Evolutionary conservation across 179 eudicot genomes (phyloP).

Genomic region (Silene noctiflora): DNA sequence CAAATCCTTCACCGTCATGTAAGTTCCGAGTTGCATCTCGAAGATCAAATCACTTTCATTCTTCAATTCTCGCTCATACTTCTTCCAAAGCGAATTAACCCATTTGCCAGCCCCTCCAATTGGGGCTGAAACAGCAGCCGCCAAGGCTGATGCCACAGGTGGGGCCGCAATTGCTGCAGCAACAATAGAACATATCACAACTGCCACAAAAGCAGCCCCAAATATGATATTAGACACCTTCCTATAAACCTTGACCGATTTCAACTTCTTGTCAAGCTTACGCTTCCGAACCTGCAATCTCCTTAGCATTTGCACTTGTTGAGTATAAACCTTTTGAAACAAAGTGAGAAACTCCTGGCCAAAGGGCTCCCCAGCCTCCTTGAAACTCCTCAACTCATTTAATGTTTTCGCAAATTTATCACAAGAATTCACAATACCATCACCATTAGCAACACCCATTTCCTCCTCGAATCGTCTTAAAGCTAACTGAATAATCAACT

Average conservation of each 20-base stretch:
- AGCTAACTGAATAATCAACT: constrained; percentile 38
- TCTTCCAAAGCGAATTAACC: constrained; percentile 58
- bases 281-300: constrained; percentile 41
- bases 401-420: constrained; percentile 37
- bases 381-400: constrained; percentile 45
- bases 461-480: constrained; percentile 44
- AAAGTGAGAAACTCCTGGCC: constrained; percentile 36
- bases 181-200: constrained; percentile 55
- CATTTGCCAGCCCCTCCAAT: constrained; percentile 56
- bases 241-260: constrained; percentile 42
- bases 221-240: constrained; percentile 47
- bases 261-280: constrained; percentile 49
- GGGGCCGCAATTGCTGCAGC: constrained; percentile 56
- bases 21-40: constrained; percentile 43
- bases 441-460: constrained; percentile 13
- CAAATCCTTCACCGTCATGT: constrained; percentile 43
- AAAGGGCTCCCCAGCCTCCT: constrained; percentile 46
- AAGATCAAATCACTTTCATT: constrained; percentile 37
- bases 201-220: constrained; percentile 46
- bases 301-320: constrained; percentile 39
- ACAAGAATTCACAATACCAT: constrained; percentile 13
- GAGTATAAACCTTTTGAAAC: constrained; percentile 36
- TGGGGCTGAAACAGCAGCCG: constrained; percentile 54
- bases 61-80: constrained; percentile 40
- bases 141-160: constrained; percentile 50